phyloP scores from a whole-genome alignment of 768 basidiomycete species.

The Leccinum rimulosum region DNA sequence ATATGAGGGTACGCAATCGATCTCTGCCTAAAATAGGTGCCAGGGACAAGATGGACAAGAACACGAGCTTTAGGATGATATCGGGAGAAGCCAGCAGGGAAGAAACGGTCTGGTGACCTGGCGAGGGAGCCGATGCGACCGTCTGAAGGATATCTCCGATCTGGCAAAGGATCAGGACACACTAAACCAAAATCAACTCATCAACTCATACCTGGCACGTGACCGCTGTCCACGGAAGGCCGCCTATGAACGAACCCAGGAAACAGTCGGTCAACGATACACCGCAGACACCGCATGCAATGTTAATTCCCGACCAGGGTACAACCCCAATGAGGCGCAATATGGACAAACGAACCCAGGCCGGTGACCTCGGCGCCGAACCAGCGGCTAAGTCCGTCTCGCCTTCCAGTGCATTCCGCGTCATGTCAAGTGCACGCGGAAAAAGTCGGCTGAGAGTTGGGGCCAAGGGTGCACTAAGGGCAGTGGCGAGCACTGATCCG shows the following conservation, averaged over 20 bases:
- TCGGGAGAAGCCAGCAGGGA: slow-evolving; percentile 81
- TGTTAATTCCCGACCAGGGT: slow-evolving; percentile 97
- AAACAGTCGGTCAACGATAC: slow-evolving; percentile 74
- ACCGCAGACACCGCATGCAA: slow-evolving; percentile 90
- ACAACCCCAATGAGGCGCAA: slow-evolving; percentile 90
- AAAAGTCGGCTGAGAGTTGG: slow-evolving; percentile 80
- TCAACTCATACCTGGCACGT: slow-evolving; percentile 72
- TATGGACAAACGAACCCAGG: slow-evolving; percentile 86
- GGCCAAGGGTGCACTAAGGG: slow-evolving; percentile 79
- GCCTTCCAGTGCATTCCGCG: slow-evolving; percentile 75
- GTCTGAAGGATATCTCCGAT: slow-evolving; percentile 88
- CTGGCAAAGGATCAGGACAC: slow-evolving; percentile 37
- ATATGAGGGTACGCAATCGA: slow-evolving; percentile 57
- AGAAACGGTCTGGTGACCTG: slow-evolving; percentile 75
- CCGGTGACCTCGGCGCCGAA: slow-evolving; percentile 34
- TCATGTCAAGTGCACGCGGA: slow-evolving; percentile 82
- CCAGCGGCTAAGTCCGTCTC: slow-evolving; percentile 47
- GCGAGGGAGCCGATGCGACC: slow-evolving; percentile 68
- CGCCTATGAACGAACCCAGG: slow-evolving; percentile 80
- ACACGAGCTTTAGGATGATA: slow-evolving; percentile 78
- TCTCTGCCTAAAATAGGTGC: slow-evolving; percentile 83
- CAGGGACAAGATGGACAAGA: slow-evolving; percentile 80
- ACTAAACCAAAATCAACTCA: slow-evolving; percentile 13
- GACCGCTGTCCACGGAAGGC: slow-evolving; percentile 87
- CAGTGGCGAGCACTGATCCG: slow-evolving; percentile 79